phyloP scores from a whole-genome alignment of 2,329 filamentous ascomycete genomes.

The Phyllosticta citriasiana region DNA sequence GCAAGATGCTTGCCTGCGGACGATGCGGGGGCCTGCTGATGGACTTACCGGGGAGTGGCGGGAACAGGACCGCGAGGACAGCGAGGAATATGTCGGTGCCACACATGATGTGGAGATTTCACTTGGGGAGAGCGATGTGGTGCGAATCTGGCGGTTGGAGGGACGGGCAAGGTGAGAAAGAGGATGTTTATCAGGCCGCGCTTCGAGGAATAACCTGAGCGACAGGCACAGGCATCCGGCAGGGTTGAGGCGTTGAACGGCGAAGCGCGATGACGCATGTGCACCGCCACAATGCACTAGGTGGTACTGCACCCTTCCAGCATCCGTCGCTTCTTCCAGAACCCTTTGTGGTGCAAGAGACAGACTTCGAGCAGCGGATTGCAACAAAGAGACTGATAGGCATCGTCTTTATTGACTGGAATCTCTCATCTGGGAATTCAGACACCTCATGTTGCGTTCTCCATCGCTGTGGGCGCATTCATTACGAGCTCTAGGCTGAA shows the following conservation, averaged over 20 bases:
- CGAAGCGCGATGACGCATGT: constrained; percentile 5
- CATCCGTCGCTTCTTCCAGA: not conserved
- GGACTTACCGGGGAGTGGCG: constrained; percentile 45
- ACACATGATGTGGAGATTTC: constrained; percentile 39
- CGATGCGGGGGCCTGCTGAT: constrained; percentile 14
- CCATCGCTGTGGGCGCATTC: not conserved
- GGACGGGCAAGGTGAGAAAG: not conserved
- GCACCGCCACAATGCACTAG: not conserved
- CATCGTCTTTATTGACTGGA: not conserved
- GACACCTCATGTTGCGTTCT: not conserved
- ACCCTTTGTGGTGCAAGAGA: not conserved
- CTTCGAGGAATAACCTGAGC: not conserved
- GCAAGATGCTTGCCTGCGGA: constrained; percentile 3
- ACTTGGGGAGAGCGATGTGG: not conserved
- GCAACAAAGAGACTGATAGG: too few relatives aligned
- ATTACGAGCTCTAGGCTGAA: not conserved
- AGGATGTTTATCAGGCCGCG: not conserved
- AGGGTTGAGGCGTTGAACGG: not conserved
- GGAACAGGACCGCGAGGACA: constrained; percentile 52
- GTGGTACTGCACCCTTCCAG: too few relatives aligned
- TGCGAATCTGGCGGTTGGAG: not conserved
- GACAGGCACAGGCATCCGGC: not conserved
- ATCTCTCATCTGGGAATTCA: not conserved
- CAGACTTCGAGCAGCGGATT: not conserved
- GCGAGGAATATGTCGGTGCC: constrained; percentile 51